Base-by-base conservation (phyloP, 176 grass and related monocot species). In the Tuctoria greenei region DNA sequence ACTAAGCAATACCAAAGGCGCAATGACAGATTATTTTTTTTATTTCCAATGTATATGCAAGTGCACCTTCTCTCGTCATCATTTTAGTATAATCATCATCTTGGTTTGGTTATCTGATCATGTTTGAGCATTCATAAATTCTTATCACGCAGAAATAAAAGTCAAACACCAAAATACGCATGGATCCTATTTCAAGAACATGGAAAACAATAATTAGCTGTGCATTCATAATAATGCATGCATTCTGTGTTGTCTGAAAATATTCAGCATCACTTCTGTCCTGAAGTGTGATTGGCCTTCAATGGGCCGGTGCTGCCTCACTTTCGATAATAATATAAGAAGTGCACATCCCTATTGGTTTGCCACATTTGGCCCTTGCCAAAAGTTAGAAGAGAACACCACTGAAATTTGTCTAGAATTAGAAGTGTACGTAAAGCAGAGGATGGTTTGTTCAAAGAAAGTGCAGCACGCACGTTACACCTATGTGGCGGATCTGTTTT, bases 341-440 rank as follows among this genome's bases (percentile, higher is more conserved):
- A 80, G 77, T 62, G 83, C 17, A 43, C 62, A 45, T 62, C 77
- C 63, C 23, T 62, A 42, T 75, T 81, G 31, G 3, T 56, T 35
- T n/a, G 37, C n/a, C 38, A 65, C 66, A 81, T 65, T 71, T 76
- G 72, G 71, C 66, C 64, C 78, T 64, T 76, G 78, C 10, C 10
- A 21, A 63, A 37, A 37, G 7, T 49, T 5, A 34, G 13, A 36
- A 47, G 31, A 74, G 60, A 44, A 66, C 13, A 63, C 61, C 26
- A 25, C 37, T 88, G 20, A 73, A 52, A 61, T 74, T 44, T 0
- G 10, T 28, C 75, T 37, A 3, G 8, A 44, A 24, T 38, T 73
- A 4, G 38, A 44, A 38, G 26, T n/a, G 10, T 35, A 41, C 55
- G 68, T 60, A 83, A 72, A 79, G 23, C 34, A 79, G 73, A 69